Evolutionary conservation across 768 basidiomycete genomes (phyloP).

Genomic region (Jaapia argillacea): DNA sequence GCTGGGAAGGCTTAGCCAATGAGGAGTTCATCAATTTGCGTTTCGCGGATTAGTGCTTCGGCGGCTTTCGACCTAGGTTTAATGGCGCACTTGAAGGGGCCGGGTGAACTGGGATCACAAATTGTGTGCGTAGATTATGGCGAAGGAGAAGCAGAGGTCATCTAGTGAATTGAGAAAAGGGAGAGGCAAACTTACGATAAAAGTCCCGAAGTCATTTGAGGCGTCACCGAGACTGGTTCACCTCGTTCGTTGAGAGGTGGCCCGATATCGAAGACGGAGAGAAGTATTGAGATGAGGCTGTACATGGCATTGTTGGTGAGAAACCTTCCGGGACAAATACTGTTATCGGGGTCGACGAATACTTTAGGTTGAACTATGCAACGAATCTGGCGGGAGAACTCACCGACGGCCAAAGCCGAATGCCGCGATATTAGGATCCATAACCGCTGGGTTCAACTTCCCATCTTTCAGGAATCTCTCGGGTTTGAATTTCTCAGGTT

Average conservation of each 20-base stretch:
- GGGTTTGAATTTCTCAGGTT: not conserved
- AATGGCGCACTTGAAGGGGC: constrained; percentile 1
- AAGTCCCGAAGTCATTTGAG: not conserved
- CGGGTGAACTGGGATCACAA: too few relatives aligned
- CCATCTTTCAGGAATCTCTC: constrained; percentile 1
- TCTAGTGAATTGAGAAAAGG: too few relatives aligned
- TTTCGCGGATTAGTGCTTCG: not conserved
- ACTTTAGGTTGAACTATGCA: too few relatives aligned
- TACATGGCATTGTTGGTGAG: constrained; percentile 35
- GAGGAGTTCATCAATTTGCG: too few relatives aligned
- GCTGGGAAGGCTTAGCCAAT: too few relatives aligned
- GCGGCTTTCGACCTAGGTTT: not conserved
- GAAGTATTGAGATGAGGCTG: constrained; percentile 34
- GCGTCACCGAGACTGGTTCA: not conserved
- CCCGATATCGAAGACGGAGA: constrained; percentile 30
- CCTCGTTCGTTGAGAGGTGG: constrained; percentile 23
- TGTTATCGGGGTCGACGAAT: too few relatives aligned
- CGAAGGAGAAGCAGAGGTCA: too few relatives aligned
- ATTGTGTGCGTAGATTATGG: too few relatives aligned
- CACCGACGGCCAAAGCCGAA: not conserved
- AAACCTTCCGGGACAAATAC: constrained; percentile 38
- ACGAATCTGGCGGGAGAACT: too few relatives aligned
- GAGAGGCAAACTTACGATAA: too few relatives aligned
- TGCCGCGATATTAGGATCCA: not conserved
- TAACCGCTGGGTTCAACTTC: not conserved